Conservation (phyloP, 768 basidiomycete genomes). For the Lentinula sp. region DNA sequence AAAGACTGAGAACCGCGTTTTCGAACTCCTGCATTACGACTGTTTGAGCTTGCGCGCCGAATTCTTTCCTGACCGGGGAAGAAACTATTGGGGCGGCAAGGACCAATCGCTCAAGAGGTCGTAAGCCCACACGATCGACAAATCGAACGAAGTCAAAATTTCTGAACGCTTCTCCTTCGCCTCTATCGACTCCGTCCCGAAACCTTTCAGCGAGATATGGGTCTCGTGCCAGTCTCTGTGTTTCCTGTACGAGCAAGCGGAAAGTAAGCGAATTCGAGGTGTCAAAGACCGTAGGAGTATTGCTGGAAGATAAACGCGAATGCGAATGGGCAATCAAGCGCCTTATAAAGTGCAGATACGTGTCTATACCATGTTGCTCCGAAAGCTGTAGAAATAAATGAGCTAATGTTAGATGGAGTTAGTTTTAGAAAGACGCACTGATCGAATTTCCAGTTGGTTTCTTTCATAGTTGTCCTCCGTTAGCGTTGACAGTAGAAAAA, state of each 20-base stretch:
- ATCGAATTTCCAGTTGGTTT: slow-evolving; percentile 91
- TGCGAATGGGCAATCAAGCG: slow-evolving; percentile 89
- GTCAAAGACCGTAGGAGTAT: slow-evolving; percentile 62
- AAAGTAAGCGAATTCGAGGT: slow-evolving; percentile 76
- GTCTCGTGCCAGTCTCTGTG: slow-evolving; percentile 83
- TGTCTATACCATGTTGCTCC: slow-evolving; percentile 95
- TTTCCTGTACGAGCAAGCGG: slow-evolving; percentile 82
- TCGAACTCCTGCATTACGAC: slow-evolving; percentile 78
- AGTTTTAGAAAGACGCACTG: slow-evolving; percentile 49
- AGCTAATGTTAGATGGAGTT: not conserved
- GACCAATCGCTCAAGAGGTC: slow-evolving; percentile 74
- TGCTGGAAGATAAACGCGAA: slow-evolving; percentile 53
- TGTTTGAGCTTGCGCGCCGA: slow-evolving; percentile 55
- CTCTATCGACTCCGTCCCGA: slow-evolving; percentile 84
- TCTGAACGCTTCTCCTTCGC: slow-evolving; percentile 78
- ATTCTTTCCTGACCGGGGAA: slow-evolving; percentile 45
- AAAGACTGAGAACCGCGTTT: slow-evolving; percentile 66
- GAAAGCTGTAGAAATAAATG: slow-evolving; percentile 59
- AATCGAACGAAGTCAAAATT: slow-evolving; percentile 82
- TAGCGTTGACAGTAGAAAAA: slow-evolving; percentile 92
- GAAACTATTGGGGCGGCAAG: slow-evolving; percentile 71
- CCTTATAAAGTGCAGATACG: slow-evolving; percentile 96
- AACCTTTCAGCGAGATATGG: slow-evolving; percentile 88
- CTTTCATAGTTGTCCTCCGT: slow-evolving; percentile 96
- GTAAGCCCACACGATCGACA: slow-evolving; percentile 73